A percentile compares a stretch with the other conserved stretches of the same genome.
phyloP scores from a whole-genome alignment of 139 green algal genomes.

The Haematococcus sp. region DNA sequence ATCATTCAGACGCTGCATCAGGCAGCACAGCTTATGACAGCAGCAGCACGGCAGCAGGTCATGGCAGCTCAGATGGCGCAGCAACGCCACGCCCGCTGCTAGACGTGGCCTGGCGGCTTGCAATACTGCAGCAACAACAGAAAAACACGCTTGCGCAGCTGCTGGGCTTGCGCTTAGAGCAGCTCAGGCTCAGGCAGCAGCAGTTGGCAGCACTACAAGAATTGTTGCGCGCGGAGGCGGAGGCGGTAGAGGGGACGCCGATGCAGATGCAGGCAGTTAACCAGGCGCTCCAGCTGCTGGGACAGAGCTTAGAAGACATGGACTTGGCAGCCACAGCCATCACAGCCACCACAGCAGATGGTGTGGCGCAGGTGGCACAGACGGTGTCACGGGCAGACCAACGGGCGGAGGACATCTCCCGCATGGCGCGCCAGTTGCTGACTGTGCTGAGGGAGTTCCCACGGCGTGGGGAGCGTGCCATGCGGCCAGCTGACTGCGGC shows the following conservation, averaged over 20 bases:
- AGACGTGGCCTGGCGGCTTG: conserved; percentile 25
- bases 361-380: conserved; percentile 15
- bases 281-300: conserved; percentile 36
- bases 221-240: conserved; percentile 26
- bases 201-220: conserved; percentile 45
- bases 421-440: conserved; percentile 47
- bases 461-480: background rate
- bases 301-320: conserved; percentile 34
- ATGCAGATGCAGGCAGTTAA: conserved; percentile 15
- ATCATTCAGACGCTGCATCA: no score
- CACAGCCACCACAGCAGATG: conserved; percentile 4
- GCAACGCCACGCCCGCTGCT: background rate
- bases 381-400: conserved; percentile 34
- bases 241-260: conserved; percentile 20
- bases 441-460: conserved; percentile 36
- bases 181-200: conserved; percentile 45
- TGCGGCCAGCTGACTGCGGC: background rate
- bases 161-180: conserved; percentile 37
- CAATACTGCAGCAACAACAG: conserved; percentile 41
- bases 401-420: conserved; percentile 40
- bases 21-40: no score
- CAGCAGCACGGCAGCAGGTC: no score
- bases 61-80: no score
- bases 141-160: conserved; percentile 42
- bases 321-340: conserved; percentile 19